phyloP scores from a whole-genome alignment of 495 filamentous ascomycete genomes.

The Podospora pseudocomata region DNA sequence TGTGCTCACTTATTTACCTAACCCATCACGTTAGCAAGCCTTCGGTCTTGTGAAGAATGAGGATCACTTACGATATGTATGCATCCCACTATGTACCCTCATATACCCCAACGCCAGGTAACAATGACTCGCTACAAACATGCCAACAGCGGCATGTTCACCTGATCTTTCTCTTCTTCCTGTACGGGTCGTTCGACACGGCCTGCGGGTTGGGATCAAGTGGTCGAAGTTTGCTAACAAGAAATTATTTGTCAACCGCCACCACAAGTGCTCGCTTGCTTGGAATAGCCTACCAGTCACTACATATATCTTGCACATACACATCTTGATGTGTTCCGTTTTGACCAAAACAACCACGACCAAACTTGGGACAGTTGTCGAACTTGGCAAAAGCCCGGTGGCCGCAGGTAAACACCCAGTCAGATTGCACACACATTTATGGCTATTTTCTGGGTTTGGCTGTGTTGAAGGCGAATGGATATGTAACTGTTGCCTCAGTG shows the following conservation, averaged over 20 bases:
- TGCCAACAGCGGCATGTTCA: neutral
- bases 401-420: slow-evolving; percentile 30
- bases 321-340: slow-evolving; percentile 20
- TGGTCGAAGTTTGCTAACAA: neutral
- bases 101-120: neutral
- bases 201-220: neutral
- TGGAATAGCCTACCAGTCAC: neutral
- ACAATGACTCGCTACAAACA: neutral
- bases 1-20: neutral
- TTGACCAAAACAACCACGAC: slow-evolving; percentile 24
- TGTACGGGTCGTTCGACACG: neutral
- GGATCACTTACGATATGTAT: neutral
- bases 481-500: neutral
- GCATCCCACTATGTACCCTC: neutral
- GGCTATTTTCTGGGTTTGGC: neutral
- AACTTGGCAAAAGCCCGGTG: slow-evolving; percentile 27
- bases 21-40: neutral
- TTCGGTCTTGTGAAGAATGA: neutral
- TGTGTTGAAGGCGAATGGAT: neutral
- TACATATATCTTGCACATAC: slow-evolving; percentile 17
- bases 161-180: neutral
- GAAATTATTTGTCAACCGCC: neutral
- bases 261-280: neutral
- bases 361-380: slow-evolving; percentile 27
- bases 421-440: slow-evolving; percentile 29